A percentile compares a stretch with the other conserved stretches of the same genome.
Evolutionary conservation across 257 asterid species (phyloP).

Genomic region (Solanum chilense): DNA sequence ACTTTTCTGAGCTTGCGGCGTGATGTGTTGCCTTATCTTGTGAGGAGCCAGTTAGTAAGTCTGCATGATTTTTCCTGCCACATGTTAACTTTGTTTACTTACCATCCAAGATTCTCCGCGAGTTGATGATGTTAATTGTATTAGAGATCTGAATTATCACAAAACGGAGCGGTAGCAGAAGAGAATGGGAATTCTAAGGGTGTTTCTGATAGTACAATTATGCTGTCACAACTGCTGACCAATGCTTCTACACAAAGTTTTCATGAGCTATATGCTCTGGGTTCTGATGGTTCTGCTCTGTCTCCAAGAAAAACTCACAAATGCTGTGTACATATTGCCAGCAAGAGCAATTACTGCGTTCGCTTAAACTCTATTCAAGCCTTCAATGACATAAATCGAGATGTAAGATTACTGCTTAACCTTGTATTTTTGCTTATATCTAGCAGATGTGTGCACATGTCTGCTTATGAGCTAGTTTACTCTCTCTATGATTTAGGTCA

Average conservation of each 20-base stretch:
- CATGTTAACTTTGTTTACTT: neutral
- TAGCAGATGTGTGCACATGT: neutral
- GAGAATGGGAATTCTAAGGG: constrained; percentile 62
- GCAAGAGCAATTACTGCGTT: constrained; percentile 82
- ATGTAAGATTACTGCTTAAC: constrained; percentile 36
- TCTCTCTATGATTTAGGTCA: constrained; percentile 39
- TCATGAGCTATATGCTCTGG: constrained; percentile 64
- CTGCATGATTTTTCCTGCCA: neutral
- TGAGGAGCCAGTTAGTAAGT: constrained; percentile 87
- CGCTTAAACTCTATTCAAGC: constrained; percentile 85
- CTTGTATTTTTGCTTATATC: neutral
- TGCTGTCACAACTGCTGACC: constrained; percentile 74
- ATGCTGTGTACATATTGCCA: constrained; percentile 85
- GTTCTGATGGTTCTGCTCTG: constrained; percentile 44
- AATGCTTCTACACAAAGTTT: constrained; percentile 86
- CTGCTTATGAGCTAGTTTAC: neutral
- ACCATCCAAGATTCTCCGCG: neutral
- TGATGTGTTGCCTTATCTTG: constrained; percentile 95
- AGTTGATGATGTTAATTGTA: constrained; percentile 1
- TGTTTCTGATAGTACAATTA: constrained; percentile 44
- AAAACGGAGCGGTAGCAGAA: constrained; percentile 62
- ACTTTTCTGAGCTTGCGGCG: constrained; percentile 71
- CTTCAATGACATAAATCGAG: constrained; percentile 82
- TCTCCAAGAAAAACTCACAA: constrained; percentile 54
- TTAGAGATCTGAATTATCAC: constrained; percentile 69